Evolutionary conservation across 768 basidiomycete species (phyloP).

Genomic region (Lentinus tigrinus): DNA sequence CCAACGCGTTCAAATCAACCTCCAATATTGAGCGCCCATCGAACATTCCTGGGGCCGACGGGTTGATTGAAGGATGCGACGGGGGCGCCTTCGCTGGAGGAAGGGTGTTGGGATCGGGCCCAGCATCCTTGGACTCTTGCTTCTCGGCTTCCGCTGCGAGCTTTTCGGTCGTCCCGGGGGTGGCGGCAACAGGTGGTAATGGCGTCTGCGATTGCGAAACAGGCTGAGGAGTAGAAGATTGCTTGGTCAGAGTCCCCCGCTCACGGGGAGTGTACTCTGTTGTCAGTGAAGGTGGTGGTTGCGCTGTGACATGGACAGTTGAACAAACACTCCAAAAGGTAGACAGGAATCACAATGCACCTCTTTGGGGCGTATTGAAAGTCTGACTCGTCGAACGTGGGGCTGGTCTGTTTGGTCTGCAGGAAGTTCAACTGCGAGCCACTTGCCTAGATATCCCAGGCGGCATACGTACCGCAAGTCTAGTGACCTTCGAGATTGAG

Average conservation of each 20-base stretch:
- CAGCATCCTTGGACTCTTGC: conserved; percentile 26
- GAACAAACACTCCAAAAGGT: conserved; percentile 16
- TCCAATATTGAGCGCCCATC: conserved; percentile 83
- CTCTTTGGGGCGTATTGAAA: conserved; percentile 26
- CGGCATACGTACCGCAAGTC: conserved; percentile 62
- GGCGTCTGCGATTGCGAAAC: conserved; percentile 20
- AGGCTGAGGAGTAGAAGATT: conserved; percentile 26
- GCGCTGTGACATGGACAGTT: conserved; percentile 25
- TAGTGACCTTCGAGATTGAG: conserved; percentile 59
- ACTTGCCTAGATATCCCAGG: neutral
- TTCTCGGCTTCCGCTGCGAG: conserved; percentile 20
- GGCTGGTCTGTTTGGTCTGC: conserved; percentile 38
- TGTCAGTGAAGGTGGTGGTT: conserved; percentile 64
- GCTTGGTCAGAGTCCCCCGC: conserved; percentile 48
- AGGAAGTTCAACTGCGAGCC: conserved; percentile 1
- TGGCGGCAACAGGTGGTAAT: conserved; percentile 16
- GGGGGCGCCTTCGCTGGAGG: conserved; percentile 70
- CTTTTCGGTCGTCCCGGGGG: conserved; percentile 22
- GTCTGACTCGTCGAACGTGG: conserved; percentile 29
- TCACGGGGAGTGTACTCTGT: conserved; percentile 82
- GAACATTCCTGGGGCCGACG: conserved; percentile 58
- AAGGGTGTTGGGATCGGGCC: conserved; percentile 62
- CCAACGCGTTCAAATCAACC: conserved; percentile 70
- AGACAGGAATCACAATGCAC: conserved; percentile 18
- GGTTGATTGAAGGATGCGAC: conserved; percentile 79